phyloP scores from a whole-genome alignment of 306 rosid species.

The Sindora glabra region DNA sequence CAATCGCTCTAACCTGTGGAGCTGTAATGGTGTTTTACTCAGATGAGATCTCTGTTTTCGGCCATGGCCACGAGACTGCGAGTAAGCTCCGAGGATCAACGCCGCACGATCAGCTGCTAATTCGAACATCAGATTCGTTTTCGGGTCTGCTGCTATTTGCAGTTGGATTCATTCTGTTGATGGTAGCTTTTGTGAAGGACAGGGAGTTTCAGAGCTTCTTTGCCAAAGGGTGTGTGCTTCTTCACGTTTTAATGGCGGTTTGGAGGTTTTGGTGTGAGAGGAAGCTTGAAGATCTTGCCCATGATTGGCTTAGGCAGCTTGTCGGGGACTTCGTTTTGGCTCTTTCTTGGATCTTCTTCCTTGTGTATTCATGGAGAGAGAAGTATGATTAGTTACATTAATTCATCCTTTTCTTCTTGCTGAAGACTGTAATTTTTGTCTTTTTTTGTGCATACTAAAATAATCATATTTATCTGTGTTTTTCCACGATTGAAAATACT shows the following conservation, averaged over 20 bases:
- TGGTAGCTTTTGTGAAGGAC: constrained; percentile 82
- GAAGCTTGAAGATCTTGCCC: constrained; percentile 54
- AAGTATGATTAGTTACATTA: neutral
- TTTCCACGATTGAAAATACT: no score
- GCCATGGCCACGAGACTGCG: constrained; percentile 69
- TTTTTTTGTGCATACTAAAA: no score
- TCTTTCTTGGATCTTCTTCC: constrained; percentile 67
- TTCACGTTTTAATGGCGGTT: constrained; percentile 76
- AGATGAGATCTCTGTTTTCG: constrained; percentile 49
- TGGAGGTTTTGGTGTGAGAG: constrained; percentile 76
- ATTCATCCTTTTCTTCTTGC: no score
- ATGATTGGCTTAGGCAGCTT: constrained; percentile 66
- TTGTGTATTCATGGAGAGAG: constrained; percentile 25
- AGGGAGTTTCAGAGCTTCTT: constrained; percentile 79
- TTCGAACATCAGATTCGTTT: constrained; percentile 74
- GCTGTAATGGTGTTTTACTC: constrained; percentile 66
- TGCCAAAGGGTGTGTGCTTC: constrained; percentile 75
- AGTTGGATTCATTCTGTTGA: constrained; percentile 68
- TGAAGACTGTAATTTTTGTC: no score
- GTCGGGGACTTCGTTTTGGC: constrained; percentile 73
- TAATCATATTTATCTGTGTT: no score
- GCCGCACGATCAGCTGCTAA: constrained; percentile 67
- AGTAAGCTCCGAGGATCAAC: constrained; percentile 83
- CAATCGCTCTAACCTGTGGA: constrained; percentile 68
- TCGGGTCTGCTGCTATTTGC: constrained; percentile 72